phyloP scores from a whole-genome alignment of 139 green algal genomes.

The Chlamydomonas asymmetrica region DNA sequence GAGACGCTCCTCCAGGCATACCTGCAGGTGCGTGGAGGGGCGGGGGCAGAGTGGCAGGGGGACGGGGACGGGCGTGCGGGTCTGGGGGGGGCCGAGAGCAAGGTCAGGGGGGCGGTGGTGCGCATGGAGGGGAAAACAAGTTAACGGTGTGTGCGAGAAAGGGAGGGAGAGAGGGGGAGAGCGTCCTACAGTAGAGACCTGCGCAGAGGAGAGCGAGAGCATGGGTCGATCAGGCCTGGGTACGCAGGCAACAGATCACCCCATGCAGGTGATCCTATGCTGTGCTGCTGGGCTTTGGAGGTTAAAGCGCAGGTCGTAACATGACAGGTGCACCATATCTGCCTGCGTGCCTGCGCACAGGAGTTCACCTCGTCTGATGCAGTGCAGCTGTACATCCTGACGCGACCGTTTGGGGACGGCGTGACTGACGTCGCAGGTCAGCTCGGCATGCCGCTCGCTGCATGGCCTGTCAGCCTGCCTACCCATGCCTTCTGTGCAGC shows the following conservation, averaged over 20 bases:
- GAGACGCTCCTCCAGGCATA: conserved; percentile 52
- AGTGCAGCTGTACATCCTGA: conserved; percentile 58
- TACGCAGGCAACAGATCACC: not conserved
- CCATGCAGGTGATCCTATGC: not conserved
- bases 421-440: not conserved
- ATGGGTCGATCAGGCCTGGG: not conserved
- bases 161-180: not conserved
- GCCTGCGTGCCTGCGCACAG: not conserved
- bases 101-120: no score
- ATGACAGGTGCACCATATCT: not conserved
- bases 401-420: conserved; percentile 43
- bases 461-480: not conserved
- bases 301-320: not conserved
- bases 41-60: not conserved
- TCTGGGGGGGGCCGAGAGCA: not conserved
- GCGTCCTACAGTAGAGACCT: not conserved
- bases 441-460: not conserved
- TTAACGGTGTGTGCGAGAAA: not conserved
- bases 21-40: conserved; percentile 11
- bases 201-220: no score
- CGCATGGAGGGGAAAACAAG: not conserved
- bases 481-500: not conserved
- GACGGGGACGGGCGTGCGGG: not conserved
- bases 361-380: conserved; percentile 39
- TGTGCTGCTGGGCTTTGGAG: not conserved